These are phyloP conservation scores for Clathrospora elynae DNA, from an alignment of 2,329 filamentous ascomycete species.

Conservation along the genomic window DNA sequence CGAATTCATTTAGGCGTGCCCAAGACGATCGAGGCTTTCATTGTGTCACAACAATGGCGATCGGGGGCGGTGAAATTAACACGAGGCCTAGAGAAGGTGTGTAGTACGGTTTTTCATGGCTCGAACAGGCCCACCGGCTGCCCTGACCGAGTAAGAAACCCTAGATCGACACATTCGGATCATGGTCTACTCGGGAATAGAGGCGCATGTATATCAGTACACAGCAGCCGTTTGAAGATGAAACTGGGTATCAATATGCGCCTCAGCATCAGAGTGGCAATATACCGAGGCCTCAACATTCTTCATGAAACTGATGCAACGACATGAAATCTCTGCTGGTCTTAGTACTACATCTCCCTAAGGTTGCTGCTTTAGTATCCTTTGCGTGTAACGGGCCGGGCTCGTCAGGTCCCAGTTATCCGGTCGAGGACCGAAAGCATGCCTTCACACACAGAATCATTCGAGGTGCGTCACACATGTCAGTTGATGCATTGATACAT, in stretches of 20 bases:
- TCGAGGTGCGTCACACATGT: too few species aligned
- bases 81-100: neutral
- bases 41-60: neutral
- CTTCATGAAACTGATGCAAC: constrained; percentile 25
- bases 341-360: constrained; percentile 13
- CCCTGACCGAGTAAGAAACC: constrained; percentile 12
- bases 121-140: constrained; percentile 11
- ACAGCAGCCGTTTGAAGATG: constrained; percentile 20
- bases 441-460: constrained; percentile 23
- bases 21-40: too few species aligned
- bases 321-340: constrained; percentile 14
- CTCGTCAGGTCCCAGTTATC: constrained; percentile 25
- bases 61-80: too few species aligned
- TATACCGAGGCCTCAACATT: constrained; percentile 24
- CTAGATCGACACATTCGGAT: constrained; percentile 6
- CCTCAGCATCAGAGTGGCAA: constrained; percentile 19
- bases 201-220: constrained; percentile 7
- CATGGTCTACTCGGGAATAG: constrained; percentile 8
- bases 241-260: constrained; percentile 16
- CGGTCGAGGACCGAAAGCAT: constrained; percentile 26
- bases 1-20: neutral
- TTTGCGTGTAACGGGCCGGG: constrained; percentile 27
- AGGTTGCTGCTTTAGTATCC: constrained; percentile 6
- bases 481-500: too few species aligned
- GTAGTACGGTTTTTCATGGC: constrained; percentile 4